A percentile compares a stretch with the other conserved stretches of the same genome.
phyloP scores from a whole-genome alignment of 83 land plant species.

The Isoetes engelmannii region DNA sequence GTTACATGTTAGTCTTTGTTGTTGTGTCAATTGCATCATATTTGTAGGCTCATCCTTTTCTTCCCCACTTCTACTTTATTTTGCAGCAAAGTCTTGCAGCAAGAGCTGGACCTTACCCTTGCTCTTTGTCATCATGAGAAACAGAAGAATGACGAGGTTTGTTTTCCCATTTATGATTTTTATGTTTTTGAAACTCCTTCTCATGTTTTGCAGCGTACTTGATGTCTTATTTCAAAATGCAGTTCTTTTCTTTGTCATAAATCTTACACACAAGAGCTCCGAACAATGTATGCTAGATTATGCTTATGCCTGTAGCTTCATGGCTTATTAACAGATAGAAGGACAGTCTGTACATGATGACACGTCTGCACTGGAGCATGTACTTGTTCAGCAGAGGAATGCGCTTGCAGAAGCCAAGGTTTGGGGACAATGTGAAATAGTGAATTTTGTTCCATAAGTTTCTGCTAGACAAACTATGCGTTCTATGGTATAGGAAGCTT shows the following conservation, averaged over 20 bases:
- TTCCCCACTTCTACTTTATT: neutral
- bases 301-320: neutral
- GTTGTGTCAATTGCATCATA: too few species aligned
- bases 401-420: constrained; percentile 46
- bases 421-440: neutral
- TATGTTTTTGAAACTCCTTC: neutral
- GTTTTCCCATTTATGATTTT: neutral
- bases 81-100: constrained; percentile 68
- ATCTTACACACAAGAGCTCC: neutral
- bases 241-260: neutral
- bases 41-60: too few species aligned
- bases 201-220: neutral
- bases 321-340: constrained; percentile 20
- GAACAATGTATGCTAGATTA: neutral
- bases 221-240: neutral
- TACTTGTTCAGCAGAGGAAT: constrained; percentile 30
- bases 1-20: too few species aligned
- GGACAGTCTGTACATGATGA: constrained; percentile 23
- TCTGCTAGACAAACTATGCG: neutral
- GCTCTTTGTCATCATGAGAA: constrained; percentile 80
- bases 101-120: constrained; percentile 75
- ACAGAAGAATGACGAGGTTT: constrained; percentile 70
- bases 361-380: constrained; percentile 32
- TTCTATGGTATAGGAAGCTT: constrained; percentile 28
- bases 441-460: neutral